Evolutionary conservation across 2,329 filamentous ascomycete genomes (phyloP).

Genomic region (Dryadomyces quercivorus): DNA sequence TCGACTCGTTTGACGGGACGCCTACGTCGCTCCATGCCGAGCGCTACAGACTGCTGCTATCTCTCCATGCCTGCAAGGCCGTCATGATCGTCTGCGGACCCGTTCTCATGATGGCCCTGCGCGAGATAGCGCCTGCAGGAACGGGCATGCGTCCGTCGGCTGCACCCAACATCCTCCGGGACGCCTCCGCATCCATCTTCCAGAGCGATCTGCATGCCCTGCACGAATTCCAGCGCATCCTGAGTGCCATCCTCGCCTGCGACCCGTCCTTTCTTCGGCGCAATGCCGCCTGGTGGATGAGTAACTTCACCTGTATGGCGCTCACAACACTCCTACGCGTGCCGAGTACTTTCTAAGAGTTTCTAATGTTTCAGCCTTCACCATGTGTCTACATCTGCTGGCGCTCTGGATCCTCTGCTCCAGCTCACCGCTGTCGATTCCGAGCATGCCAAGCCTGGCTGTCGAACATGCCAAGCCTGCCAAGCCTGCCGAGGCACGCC

Average conservation of each 20-base stretch:
- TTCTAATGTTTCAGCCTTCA: not conserved
- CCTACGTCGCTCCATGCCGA: not conserved
- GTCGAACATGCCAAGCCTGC: too few species aligned
- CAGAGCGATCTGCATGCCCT: too few species aligned
- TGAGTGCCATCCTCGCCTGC: not conserved
- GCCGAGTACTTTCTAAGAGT: too few species aligned
- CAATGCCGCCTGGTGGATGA: not conserved
- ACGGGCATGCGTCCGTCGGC: not conserved
- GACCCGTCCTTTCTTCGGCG: not conserved
- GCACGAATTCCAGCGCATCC: not conserved
- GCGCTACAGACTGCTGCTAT: not conserved
- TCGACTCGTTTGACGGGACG: not conserved
- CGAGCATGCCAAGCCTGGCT: too few species aligned
- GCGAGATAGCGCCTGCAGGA: not conserved
- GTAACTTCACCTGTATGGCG: not conserved
- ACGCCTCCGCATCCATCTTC: not conserved
- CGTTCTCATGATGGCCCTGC: not conserved
- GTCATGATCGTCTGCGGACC: not conserved
- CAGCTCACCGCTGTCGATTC: too few species aligned
- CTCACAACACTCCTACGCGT: not conserved
- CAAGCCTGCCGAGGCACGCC: too few species aligned
- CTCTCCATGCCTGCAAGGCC: not conserved
- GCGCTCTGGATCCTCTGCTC: not conserved
- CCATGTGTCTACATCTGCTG: not conserved
- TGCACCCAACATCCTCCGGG: not conserved